A percentile compares a stretch with the other conserved stretches of the same genome.
Conservation (phyloP, 2,329 filamentous ascomycete species). For the Cylindrodendrum hubeiense region DNA sequence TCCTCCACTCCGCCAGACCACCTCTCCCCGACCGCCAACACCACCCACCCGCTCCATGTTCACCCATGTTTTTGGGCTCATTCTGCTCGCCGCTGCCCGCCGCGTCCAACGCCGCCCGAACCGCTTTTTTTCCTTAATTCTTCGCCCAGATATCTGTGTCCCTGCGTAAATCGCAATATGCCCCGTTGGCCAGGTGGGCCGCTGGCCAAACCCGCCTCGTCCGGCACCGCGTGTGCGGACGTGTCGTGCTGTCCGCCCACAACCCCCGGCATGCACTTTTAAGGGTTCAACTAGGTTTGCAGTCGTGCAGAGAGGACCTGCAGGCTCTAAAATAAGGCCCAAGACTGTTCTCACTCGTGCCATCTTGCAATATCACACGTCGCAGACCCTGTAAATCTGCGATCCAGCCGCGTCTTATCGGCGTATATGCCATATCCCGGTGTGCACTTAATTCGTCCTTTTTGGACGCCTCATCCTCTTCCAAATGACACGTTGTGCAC, state of each 20-base stretch:
- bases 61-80: conserved; percentile 73
- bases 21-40: conserved; percentile 31
- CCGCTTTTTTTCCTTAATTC: not conserved
- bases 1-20: conserved; percentile 44
- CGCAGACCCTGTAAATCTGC: conserved; percentile 5
- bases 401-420: conserved; percentile 27
- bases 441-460: not conserved
- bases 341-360: not conserved
- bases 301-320: not conserved
- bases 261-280: conserved; percentile 8
- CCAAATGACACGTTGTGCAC: not conserved
- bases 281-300: not conserved
- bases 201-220: conserved; percentile 30
- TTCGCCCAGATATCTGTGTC: conserved; percentile 23
- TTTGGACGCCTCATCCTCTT: not conserved
- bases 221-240: conserved; percentile 23
- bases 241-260: conserved; percentile 22
- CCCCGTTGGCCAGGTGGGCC: conserved; percentile 27
- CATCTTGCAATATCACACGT: conserved; percentile 32
- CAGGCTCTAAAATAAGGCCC: not conserved
- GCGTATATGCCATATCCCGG: not conserved
- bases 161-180: conserved; percentile 18
- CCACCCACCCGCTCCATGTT: conserved; percentile 46
- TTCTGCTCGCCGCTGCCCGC: conserved; percentile 63
- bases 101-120: conserved; percentile 49